Evolutionary conservation across 2,329 filamentous ascomycete species (phyloP).

Genomic region (Ophiobolus disseminans): DNA sequence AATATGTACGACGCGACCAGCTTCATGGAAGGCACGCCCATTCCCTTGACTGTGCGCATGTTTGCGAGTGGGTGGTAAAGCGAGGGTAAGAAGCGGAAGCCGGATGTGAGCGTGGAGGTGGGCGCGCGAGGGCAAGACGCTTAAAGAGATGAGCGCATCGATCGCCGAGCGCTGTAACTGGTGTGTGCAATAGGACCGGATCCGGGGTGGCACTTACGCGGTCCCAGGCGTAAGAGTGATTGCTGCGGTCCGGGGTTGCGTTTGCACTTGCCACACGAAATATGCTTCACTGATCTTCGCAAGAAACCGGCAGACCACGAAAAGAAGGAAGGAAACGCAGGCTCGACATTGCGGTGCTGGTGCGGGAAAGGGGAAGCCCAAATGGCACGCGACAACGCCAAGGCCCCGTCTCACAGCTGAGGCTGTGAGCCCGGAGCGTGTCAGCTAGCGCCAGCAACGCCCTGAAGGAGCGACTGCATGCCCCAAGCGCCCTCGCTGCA

Average conservation of each 20-base stretch:
- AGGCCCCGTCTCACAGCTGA: slow-evolving; percentile 3
- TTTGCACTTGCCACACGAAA: neutral
- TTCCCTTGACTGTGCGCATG: slow-evolving; percentile 35
- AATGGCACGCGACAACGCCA: neutral
- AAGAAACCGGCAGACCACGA: neutral
- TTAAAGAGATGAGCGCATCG: slow-evolving; percentile 11
- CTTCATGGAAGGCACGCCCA: slow-evolving; percentile 53
- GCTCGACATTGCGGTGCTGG: neutral
- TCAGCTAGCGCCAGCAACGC: slow-evolving; percentile 2
- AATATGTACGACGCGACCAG: slow-evolving; percentile 72
- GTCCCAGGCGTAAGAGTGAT: too few species aligned
- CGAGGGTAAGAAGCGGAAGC: slow-evolving; percentile 11
- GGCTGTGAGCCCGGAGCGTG: slow-evolving; percentile 2
- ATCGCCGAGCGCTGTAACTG: slow-evolving; percentile 4
- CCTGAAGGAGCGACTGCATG: neutral
- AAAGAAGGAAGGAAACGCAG: neutral
- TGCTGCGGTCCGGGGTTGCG: neutral
- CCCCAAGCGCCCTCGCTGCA: neutral
- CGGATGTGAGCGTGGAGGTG: neutral
- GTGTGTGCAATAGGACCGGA: neutral
- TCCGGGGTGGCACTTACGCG: neutral
- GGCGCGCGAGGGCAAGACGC: slow-evolving; percentile 2
- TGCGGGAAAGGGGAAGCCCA: neutral
- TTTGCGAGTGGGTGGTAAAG: slow-evolving; percentile 10
- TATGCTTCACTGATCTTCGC: neutral